Base-by-base conservation (phyloP, 169 alveolate genomes). In the Plasmodium fragile region DNA sequence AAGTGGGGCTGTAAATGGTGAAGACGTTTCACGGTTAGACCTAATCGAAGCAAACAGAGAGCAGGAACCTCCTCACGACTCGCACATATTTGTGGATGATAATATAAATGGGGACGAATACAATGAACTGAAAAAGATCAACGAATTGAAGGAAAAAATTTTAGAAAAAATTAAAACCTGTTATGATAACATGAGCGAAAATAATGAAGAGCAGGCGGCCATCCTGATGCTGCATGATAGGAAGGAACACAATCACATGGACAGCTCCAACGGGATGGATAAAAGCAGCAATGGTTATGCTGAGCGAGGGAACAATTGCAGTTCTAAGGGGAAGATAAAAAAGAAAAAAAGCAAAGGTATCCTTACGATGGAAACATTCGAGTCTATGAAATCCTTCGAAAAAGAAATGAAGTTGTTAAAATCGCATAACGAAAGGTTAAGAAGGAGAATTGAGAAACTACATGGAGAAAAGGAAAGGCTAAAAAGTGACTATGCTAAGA, bases 371-470 rank as follows among this genome's bases (percentile, higher is more conserved):
- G 94, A 89, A 53, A 89, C 94, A 55, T 25, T 78, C 55, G 94
- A 55, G 34, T 53, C 89, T 4, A 72, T 89, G 70, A 89, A 65
- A 11, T 77, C 94, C 28, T 78, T 65, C 49, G 94, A 89, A 43
- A 79, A 78, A 59, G 75, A 89, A 77, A 77, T 89, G 71, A 53
- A 36, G 18, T 59, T 89, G 71, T 34, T 89, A 49, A 77, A 78
- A 78, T 89, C 89, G 18, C 94, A 89, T 45, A 89, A 89, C 41
- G 94, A 89, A 78, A 77, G 94, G 72, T 89, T 89, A 65, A 89
- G 34, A 89, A 89, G 89, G 39, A 89, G 89, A 72, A 89, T 89
- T 28, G 94, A 89, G 59, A 89, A 89, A 18, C 36, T 89, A 39
- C 78, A 89, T 32, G 82, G 45, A 6, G 85, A 78, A 78, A 78